phyloP scores from a whole-genome alignment of 331 rosid genomes.

The Stylosanthes scabra region DNA sequence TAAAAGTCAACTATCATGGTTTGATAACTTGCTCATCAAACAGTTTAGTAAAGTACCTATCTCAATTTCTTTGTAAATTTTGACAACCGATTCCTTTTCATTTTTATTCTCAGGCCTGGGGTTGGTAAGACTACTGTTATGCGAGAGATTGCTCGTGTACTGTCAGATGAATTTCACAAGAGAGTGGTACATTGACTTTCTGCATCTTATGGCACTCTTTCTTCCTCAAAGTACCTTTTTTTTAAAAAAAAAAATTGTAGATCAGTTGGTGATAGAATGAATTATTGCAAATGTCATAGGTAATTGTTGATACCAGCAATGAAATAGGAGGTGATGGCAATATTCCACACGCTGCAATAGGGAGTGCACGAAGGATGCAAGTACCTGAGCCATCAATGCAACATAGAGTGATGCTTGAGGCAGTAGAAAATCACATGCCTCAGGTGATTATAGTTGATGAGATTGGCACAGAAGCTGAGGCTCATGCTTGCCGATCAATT shows the following conservation, averaged over 20 bases:
- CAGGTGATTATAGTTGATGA: slow-evolving; percentile 78
- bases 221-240: slow-evolving; percentile 13
- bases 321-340: slow-evolving; percentile 79
- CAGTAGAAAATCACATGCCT: slow-evolving; percentile 84
- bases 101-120: slow-evolving; percentile 63
- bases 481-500: slow-evolving; percentile 71
- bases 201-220: slow-evolving; percentile 21
- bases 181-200: slow-evolving; percentile 63
- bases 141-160: slow-evolving; percentile 71
- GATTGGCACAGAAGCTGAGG: slow-evolving; percentile 75
- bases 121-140: slow-evolving; percentile 79
- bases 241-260: no score
- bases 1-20: slow-evolving; percentile 12
- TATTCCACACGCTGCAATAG: slow-evolving; percentile 75
- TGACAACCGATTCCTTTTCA: background rate
- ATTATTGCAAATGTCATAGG: slow-evolving; percentile 48
- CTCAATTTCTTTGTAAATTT: background rate
- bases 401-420: slow-evolving; percentile 74
- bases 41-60: background rate
- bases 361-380: slow-evolving; percentile 75
- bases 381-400: slow-evolving; percentile 74
- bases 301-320: slow-evolving; percentile 76
- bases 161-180: slow-evolving; percentile 69
- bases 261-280: slow-evolving; percentile 19
- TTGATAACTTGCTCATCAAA: slow-evolving; percentile 8